Evolutionary conservation across 768 basidiomycete genomes (phyloP).

Genomic region (Imleria badia): DNA sequence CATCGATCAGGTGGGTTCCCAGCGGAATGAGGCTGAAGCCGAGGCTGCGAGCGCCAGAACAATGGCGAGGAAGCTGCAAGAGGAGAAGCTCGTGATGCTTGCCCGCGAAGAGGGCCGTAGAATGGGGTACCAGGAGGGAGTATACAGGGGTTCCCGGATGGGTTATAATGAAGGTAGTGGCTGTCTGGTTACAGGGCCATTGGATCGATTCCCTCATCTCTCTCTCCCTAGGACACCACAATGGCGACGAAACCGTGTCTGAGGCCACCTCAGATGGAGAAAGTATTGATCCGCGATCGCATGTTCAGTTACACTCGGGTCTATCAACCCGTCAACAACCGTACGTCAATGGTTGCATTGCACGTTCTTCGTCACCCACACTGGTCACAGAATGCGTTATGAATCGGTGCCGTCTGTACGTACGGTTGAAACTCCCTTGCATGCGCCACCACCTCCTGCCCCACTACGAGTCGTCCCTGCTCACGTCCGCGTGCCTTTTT

Average conservation of each 20-base stretch:
- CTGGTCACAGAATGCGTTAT: slow-evolving; percentile 21
- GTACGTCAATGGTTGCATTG: slow-evolving; percentile 17
- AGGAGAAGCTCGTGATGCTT: slow-evolving; percentile 39
- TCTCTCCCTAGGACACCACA: slow-evolving; percentile 11
- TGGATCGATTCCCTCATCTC: slow-evolving; percentile 11
- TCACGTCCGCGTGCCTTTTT: slow-evolving; percentile 20
- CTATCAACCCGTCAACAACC: slow-evolving; percentile 9
- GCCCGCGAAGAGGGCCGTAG: slow-evolving; percentile 46
- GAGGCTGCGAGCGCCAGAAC: no score
- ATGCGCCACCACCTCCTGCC: slow-evolving; percentile 21
- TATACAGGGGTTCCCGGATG: slow-evolving; percentile 32
- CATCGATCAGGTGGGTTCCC: no score
- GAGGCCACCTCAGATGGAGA: slow-evolving; percentile 22
- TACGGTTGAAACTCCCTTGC: slow-evolving; percentile 13
- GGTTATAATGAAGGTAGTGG: slow-evolving; percentile 30
- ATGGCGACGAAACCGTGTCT: slow-evolving; percentile 13
- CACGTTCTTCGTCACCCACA: slow-evolving; percentile 10
- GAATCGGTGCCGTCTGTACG: slow-evolving; percentile 30
- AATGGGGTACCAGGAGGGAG: slow-evolving; percentile 42
- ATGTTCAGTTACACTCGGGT: slow-evolving; percentile 11
- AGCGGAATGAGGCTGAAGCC: no score
- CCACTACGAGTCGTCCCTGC: no score
- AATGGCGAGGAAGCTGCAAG: slow-evolving; percentile 42
- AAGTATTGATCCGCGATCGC: slow-evolving; percentile 15
- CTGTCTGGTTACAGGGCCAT: slow-evolving; percentile 7